Evolutionary conservation across 176 grass and related monocot species (phyloP).

Genomic region (Musa itinerans): DNA sequence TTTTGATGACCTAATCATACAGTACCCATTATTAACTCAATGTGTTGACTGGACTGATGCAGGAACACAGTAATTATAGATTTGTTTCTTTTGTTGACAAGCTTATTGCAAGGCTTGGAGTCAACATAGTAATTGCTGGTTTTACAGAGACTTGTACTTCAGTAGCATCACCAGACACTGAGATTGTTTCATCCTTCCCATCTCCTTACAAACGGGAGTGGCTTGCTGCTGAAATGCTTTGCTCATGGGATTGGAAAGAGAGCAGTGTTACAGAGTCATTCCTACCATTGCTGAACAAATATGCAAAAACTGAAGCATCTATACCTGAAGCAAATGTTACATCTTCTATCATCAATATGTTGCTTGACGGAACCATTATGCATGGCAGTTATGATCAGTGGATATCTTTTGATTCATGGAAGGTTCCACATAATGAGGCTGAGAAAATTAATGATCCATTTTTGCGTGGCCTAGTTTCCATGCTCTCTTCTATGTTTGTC

Average conservation of each 20-base stretch:
- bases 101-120: constrained; percentile 65
- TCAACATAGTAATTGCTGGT: constrained; percentile 62
- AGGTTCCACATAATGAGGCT: constrained; percentile 44
- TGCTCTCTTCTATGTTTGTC: constrained; percentile 40
- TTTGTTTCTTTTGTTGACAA: constrained; percentile 73
- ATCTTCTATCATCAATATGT: constrained; percentile 39
- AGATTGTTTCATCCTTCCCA: constrained; percentile 21
- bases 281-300: constrained; percentile 59
- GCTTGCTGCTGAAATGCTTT: constrained; percentile 84
- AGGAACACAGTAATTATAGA: constrained; percentile 44
- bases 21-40: neutral
- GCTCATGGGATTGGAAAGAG: constrained; percentile 68
- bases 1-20: neutral
- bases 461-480: constrained; percentile 59
- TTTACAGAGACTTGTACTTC: constrained; percentile 31
- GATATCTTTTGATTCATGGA: constrained; percentile 77
- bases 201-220: constrained; percentile 46
- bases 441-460: constrained; percentile 57
- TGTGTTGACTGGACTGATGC: constrained; percentile 20
- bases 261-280: constrained; percentile 47
- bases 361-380: constrained; percentile 51
- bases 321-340: constrained; percentile 27
- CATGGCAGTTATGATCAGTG: constrained; percentile 38
- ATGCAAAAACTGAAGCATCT: constrained; percentile 36
- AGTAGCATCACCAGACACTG: constrained; percentile 22